Conservation (phyloP, 129 eudicot species). For the Tagetes patula region DNA sequence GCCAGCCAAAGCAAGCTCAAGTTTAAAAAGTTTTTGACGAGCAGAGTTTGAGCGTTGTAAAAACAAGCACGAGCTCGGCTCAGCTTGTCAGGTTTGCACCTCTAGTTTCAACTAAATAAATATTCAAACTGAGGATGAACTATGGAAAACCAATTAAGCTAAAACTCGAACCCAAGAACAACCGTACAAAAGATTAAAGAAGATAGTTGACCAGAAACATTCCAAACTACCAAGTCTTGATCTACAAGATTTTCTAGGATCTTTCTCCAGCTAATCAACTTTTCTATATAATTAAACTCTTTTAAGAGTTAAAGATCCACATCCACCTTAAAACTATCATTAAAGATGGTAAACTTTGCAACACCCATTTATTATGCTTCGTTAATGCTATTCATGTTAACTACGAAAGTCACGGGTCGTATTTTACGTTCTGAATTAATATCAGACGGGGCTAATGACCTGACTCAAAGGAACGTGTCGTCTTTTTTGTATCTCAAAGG, state of each 20-base stretch:
- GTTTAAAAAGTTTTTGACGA: too few species aligned
- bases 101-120: too few species aligned
- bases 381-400: conserved; percentile 27
- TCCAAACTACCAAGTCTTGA: conserved; percentile 15
- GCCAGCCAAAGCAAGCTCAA: too few species aligned
- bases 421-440: conserved; percentile 29
- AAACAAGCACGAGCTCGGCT: too few species aligned
- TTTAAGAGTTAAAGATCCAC: neutral
- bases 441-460: conserved; percentile 40
- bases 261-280: conserved; percentile 15
- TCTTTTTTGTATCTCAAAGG: conserved; percentile 30
- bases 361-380: conserved; percentile 6
- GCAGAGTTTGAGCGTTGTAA: too few species aligned
- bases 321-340: conserved; percentile 3
- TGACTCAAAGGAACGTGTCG: neutral
- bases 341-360: conserved; percentile 24
- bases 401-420: conserved; percentile 27
- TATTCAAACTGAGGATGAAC: too few species aligned
- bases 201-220: conserved; percentile 18
- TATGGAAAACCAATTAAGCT: too few species aligned
- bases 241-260: conserved; percentile 20
- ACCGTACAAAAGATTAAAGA: neutral
- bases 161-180: too few species aligned
- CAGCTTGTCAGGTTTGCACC: too few species aligned
- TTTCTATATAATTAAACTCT: conserved; percentile 12